Percentiles rank a stretch among this genome's conserved stretches.
These are phyloP conservation scores for Haplosporangium sp. DNA, from an alignment of 371 early-diverging fungal genomes.

Conservation along the genomic window DNA sequence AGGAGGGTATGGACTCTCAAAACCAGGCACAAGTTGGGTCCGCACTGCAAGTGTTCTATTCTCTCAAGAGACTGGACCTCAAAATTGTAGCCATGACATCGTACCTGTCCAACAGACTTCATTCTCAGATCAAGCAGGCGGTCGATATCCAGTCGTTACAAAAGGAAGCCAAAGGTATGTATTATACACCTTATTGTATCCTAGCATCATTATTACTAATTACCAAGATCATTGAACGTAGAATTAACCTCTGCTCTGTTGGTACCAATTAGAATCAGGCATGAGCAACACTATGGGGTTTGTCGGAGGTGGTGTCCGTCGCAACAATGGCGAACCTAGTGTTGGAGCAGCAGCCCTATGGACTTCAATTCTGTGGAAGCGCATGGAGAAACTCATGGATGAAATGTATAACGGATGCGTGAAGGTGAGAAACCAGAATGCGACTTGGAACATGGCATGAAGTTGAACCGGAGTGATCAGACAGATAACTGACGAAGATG, in stretches of 20 bases:
- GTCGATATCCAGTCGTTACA: constrained; percentile 73
- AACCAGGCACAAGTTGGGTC: constrained; percentile 80
- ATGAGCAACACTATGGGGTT: constrained; percentile 27
- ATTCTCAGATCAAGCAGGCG: constrained; percentile 65
- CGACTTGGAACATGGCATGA: no score
- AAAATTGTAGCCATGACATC: constrained; percentile 59
- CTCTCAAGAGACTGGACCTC: constrained; percentile 69
- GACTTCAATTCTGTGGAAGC: constrained; percentile 71
- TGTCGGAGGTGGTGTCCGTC: constrained; percentile 59
- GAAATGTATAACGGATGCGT: constrained; percentile 74
- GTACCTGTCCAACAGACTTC: constrained; percentile 61
- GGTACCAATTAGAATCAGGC: constrained; percentile 28
- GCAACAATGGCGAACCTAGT: constrained; percentile 64
- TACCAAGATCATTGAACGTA: background rate
- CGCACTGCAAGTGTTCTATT: constrained; percentile 81
- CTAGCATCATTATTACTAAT: background rate
- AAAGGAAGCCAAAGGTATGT: constrained; percentile 70
- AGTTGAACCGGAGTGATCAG: no score
- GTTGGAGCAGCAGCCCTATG: constrained; percentile 62
- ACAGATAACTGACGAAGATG: no score
- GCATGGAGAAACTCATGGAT: constrained; percentile 80
- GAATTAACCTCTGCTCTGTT: background rate
- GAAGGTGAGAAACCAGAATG: constrained; percentile 58
- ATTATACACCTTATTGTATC: background rate
- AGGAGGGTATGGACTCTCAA: constrained; percentile 67